Evolutionary conservation across 2,329 filamentous ascomycete species (phyloP).

Genomic region (Colletotrichum eremochloae): DNA sequence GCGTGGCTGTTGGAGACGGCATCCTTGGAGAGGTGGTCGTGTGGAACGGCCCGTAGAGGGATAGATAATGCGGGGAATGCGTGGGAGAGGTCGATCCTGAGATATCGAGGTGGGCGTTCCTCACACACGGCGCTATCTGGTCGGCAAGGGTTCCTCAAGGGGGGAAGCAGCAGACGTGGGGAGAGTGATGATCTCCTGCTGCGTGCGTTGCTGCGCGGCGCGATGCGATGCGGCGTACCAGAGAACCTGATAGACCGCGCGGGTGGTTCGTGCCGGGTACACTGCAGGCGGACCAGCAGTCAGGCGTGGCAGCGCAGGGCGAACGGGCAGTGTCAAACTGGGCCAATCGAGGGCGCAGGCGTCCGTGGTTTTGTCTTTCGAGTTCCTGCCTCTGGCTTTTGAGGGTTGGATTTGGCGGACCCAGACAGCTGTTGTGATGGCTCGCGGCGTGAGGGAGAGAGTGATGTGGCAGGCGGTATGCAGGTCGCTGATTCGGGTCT

Average conservation of each 20-base stretch:
- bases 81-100: slow-evolving; percentile 38
- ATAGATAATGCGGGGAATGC: slow-evolving; percentile 39
- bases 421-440: slow-evolving; percentile 57
- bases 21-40: slow-evolving; percentile 43
- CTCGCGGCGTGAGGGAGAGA: slow-evolving; percentile 53
- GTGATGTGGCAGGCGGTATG: slow-evolving; percentile 63
- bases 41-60: slow-evolving; percentile 43
- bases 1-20: slow-evolving; percentile 42
- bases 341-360: slow-evolving; percentile 40
- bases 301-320: slow-evolving; percentile 36
- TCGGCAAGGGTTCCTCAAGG: slow-evolving; percentile 31
- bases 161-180: slow-evolving; percentile 35
- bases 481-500: slow-evolving; percentile 60
- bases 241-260: slow-evolving; percentile 28
- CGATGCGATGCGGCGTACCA: slow-evolving; percentile 33
- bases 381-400: slow-evolving; percentile 45
- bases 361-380: slow-evolving; percentile 34
- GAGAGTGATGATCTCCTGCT: slow-evolving; percentile 36
- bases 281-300: slow-evolving; percentile 35
- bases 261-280: slow-evolving; percentile 34
- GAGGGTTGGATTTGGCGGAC: slow-evolving; percentile 51
- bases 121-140: slow-evolving; percentile 39
- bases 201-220: slow-evolving; percentile 31
- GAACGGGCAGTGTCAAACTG: slow-evolving; percentile 34
- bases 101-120: slow-evolving; percentile 38